These are phyloP conservation scores for Eucalyptus erythrocorys DNA, from an alignment of 345 rosid genomes.

Conservation along the genomic window DNA sequence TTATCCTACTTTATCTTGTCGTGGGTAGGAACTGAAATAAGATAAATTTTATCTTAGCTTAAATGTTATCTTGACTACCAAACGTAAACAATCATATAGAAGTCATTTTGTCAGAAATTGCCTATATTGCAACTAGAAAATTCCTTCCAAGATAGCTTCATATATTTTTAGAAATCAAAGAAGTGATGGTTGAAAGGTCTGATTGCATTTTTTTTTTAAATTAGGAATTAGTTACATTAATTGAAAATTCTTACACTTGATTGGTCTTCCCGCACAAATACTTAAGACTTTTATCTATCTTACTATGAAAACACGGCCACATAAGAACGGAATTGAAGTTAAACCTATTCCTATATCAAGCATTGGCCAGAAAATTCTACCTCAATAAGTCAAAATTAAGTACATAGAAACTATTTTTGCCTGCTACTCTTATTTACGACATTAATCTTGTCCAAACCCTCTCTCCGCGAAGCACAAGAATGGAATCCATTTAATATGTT, in stretches of 20 bases:
- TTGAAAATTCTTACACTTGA: neutral
- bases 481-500: neutral
- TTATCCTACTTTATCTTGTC: too few relatives aligned
- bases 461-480: neutral
- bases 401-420: neutral
- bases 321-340: neutral
- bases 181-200: neutral
- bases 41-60: too few relatives aligned
- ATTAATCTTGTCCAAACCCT: neutral
- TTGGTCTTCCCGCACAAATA: neutral
- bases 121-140: neutral
- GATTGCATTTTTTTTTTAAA: neutral
- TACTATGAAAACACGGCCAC: neutral
- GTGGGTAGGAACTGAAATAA: too few relatives aligned
- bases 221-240: neutral
- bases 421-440: neutral
- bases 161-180: neutral
- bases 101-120: neutral
- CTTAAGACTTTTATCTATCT: neutral
- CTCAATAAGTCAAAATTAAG: neutral
- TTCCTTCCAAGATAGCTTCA: neutral
- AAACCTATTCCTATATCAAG: neutral
- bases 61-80: too few relatives aligned
- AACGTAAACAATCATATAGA: neutral
- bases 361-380: neutral